Base-by-base conservation (phyloP, 1,284 basidiomycete species). In the Naganishia sp. region DNA sequence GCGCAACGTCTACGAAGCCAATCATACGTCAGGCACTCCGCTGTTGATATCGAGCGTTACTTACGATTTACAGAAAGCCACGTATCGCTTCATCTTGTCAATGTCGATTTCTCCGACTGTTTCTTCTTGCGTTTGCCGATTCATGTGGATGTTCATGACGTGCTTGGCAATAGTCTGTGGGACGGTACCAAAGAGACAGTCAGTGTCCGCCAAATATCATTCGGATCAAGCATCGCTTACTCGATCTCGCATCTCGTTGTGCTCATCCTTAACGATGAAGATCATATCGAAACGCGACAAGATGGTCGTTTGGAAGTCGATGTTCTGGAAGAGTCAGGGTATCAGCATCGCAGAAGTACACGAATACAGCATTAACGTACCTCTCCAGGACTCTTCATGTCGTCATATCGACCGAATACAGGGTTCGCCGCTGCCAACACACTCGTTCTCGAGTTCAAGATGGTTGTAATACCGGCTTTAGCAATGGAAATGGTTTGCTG, bases 251-350 rank as follows among this genome's bases (percentile, higher is more conserved):
- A 84, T 83, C 80, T 99, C 96, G 76, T 98, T 93, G 79, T 99
- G 96, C 75, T 98, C 94, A 75, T 99, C 96, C 78, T 92, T 94
- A 71, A 99, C 90, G 72, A 99, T 96, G 82, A 99, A 99, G 75
- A 99, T 99, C 96, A 99, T 97, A 76, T 99, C 96, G 80, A 99
- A 99, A 69, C 96, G 89, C 62, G 93, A 97, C 79, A 99, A 80
- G 74, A 99, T 97, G 0, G 96, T 99, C 2, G 96, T 98, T 81
- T 98, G 94, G 79, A 97, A 97, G 77, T 97, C 94, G 68, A 97
- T 97, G 77, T 97, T 97, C 90, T 93, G 71, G 51, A 18, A 6
- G 42, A 18, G 21, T 18, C 41, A 21, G 21, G 23, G 46, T n/a
- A 23, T 2, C 11, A 55, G 23, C 42, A 15, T 42, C 35, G n/a